Percentiles rank a stretch among this genome's conserved stretches.
These are phyloP conservation scores for Phlebopus sp. DNA, from an alignment of 1,284 basidiomycete species.

Conservation along the genomic window DNA sequence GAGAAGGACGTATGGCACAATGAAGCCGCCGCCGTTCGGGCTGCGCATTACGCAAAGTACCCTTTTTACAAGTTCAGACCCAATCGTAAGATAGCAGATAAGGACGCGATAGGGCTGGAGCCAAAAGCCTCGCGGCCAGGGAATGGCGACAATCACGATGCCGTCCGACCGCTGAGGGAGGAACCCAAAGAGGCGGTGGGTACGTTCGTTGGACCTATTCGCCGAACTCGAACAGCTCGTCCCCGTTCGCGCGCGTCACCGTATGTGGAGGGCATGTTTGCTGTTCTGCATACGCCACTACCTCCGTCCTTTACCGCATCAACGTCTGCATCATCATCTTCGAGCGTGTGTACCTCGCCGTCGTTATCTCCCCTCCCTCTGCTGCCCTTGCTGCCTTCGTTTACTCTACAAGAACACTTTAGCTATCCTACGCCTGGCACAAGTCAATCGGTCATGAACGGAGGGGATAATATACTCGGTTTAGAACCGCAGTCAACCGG, in stretches of 20 bases:
- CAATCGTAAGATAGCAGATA: slow-evolving; percentile 32
- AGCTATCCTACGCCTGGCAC: background rate
- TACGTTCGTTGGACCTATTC: slow-evolving; percentile 4
- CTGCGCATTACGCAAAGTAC: slow-evolving; percentile 39
- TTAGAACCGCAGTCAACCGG: background rate
- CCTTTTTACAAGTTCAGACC: slow-evolving; percentile 48
- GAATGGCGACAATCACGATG: background rate
- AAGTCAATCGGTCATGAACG: background rate
- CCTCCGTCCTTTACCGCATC: background rate
- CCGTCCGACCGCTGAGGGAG: background rate
- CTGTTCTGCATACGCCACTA: slow-evolving; percentile 5
- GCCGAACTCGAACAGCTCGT: slow-evolving; percentile 1
- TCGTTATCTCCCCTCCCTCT: slow-evolving; percentile 14
- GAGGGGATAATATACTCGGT: background rate
- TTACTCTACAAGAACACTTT: slow-evolving; percentile 1
- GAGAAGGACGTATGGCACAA: slow-evolving; percentile 46
- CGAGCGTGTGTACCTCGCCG: slow-evolving; percentile 1
- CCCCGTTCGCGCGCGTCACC: slow-evolving; percentile 1
- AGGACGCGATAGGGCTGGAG: slow-evolving; percentile 2
- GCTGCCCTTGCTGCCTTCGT: slow-evolving; percentile 8
- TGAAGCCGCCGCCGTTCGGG: slow-evolving; percentile 37
- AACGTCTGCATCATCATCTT: background rate
- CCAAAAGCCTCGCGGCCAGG: background rate
- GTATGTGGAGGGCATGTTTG: slow-evolving; percentile 15
- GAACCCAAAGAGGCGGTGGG: background rate